Base-by-base conservation (phyloP, 1,284 basidiomycete genomes). In the Xerocomus amazonicus region DNA sequence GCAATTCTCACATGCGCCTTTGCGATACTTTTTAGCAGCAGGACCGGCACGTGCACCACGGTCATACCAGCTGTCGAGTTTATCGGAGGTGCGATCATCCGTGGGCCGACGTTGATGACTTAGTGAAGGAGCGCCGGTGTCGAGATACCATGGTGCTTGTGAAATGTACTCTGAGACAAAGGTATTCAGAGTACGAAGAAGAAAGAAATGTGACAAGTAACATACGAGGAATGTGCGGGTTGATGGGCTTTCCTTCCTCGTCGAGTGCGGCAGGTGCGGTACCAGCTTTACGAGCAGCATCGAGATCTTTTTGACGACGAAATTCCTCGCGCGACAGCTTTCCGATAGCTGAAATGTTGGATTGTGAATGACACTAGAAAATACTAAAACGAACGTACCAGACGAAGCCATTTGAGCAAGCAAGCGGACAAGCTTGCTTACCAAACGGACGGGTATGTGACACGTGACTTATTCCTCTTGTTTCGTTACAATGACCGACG, bases 1-100 rank as follows among this genome's bases (percentile, higher is more conserved):
- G 62, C 96, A 99, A 68, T 99, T 99, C 74, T 97, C 94, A 74
- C 96, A 99, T 29, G 96, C 97, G 31, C 96, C 96, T 68, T 97
- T 96, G 58, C 97, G 83, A 68, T 90, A 99, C 71, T 97, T 97
- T 66, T 92, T 97, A 35, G 94, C 90, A 1, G 91, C 90, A 0
- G 92, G 91, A 3, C 90, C 92, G 0, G 87, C 84, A 56, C 84
- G 88, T 10, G 79, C 79, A n/a, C 92, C 92, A 53, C 96, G 81
- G 67, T 93, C 87, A 67, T 97, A 97, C 91, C 94, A 96, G 56
- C 86, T 83, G 63, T 93, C 84, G 56, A 97, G 83, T 65, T 89
- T 89, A 58, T 79, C 75, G 12, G 80, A 68, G 43, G 78, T 74
- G 38, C 75, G 74, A 56, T 90, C 85, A 44, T 85, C 82, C 10